Evolutionary conservation across 768 basidiomycete genomes (phyloP), one percentile per base, ranked within the genome.

Genomic region (Amanita molliuscula): DNA sequence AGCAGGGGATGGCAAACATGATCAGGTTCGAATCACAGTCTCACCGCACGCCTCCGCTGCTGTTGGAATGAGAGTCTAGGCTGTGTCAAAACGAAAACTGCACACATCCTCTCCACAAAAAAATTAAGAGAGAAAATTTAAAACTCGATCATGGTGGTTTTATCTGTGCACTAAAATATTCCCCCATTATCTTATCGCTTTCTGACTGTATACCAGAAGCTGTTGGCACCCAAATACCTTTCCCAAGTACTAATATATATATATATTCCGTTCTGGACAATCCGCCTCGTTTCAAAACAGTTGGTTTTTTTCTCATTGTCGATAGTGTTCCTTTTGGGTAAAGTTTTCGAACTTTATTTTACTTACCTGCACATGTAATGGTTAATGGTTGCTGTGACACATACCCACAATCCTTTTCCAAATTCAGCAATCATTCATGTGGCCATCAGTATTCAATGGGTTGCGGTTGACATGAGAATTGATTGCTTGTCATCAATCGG

Each of bases 41-140:
- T 52, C 67, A 65, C 59, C 73, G 54, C 71, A 73, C 71, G 44
- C 74, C 67, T 26, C 73, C 66, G 58, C 69, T 69, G 64, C 67
- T 56, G 59, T 72, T 68, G 74, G 74, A 70, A 71, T 76, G 73
- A 74, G 69, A 55, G 74, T 67, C 5, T 48, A 48, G 25, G n/a
- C 15, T 20, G 20, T 25, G 16, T 34, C 16, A 47, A n/a, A 13
- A 11, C 10, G 6, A 21, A n/a, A 37, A 47, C 4, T n/a, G 13
- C 36, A 37, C 4, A 2, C 18, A 13, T 36, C 9, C 20, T 21
- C 38, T 37, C 36, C 16, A 37, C n/a, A 6, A 37, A 37, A 40
- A 40, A 40, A 20, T 2, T 40, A 11, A 20, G 16, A 3, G 28
- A 8, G 28, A 29, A 44, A 11, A 16, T 3, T 42, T 11, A 42